Conservation (phyloP, 768 basidiomycete species). For the Dendrothele bispora region DNA sequence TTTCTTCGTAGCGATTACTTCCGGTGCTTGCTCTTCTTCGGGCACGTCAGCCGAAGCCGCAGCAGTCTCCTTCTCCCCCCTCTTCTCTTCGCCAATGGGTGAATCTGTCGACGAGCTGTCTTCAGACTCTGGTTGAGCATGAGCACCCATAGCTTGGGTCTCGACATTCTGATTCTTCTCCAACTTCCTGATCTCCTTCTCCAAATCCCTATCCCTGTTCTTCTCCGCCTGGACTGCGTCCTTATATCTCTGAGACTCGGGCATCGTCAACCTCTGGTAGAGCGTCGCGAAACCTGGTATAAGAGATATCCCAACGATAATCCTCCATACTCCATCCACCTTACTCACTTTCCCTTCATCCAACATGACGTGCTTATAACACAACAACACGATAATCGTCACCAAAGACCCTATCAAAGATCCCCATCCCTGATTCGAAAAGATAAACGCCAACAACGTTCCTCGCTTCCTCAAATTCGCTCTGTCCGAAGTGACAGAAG, state of each 20-base stretch:
- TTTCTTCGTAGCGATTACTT: constrained; percentile 15
- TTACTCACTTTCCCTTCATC: constrained; percentile 56
- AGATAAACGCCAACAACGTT: constrained; percentile 75
- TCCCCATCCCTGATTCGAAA: constrained; percentile 80
- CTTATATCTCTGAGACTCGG: constrained; percentile 61
- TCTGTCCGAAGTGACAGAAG: constrained; percentile 66
- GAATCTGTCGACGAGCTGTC: background rate
- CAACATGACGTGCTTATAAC: constrained; percentile 66
- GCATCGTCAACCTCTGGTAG: constrained; percentile 73
- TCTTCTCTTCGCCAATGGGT: constrained; percentile 13
- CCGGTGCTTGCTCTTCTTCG: constrained; percentile 7
- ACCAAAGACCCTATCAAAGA: constrained; percentile 61
- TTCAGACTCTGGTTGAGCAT: background rate
- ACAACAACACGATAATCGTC: constrained; percentile 62
- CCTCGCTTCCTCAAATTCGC: constrained; percentile 66
- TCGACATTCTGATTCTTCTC: constrained; percentile 24
- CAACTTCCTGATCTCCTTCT: constrained; percentile 28
- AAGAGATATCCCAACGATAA: constrained; percentile 71
- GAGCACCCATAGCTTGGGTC: background rate
- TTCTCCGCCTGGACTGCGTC: constrained; percentile 32
- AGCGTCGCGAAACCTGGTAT: constrained; percentile 74
- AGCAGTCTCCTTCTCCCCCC: constrained; percentile 2
- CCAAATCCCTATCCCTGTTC: constrained; percentile 28
- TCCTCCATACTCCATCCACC: constrained; percentile 66
- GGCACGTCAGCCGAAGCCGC: background rate